Evolutionary conservation across 352 stramenopile species (phyloP).

Genomic region (Phytophthora quininea): DNA sequence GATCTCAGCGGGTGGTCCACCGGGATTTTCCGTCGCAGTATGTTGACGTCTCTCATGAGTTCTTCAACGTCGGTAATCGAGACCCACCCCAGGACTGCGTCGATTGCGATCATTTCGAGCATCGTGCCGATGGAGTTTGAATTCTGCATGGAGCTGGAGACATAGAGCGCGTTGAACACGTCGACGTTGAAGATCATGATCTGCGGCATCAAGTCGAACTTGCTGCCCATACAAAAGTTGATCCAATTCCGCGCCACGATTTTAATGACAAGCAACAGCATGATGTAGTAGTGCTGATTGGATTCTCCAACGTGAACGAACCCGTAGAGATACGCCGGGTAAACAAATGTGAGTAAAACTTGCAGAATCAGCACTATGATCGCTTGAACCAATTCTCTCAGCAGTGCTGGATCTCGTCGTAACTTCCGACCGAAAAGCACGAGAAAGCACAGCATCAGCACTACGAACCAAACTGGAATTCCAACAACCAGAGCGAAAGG

Average conservation of each 20-base stretch:
- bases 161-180: conserved; percentile 48
- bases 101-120: conserved; percentile 27
- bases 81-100: conserved; percentile 29
- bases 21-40: conserved; percentile 12
- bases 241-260: conserved; percentile 43
- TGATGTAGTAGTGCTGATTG: conserved; percentile 31
- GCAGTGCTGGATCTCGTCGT: conserved; percentile 6
- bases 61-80: conserved; percentile 24
- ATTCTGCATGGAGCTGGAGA: conserved; percentile 42
- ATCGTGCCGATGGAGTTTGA: conserved; percentile 28
- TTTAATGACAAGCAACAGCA: conserved; percentile 47
- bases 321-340: conserved; percentile 44
- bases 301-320: conserved; percentile 20
- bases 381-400: conserved; percentile 19
- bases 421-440: conserved; percentile 24
- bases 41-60: neutral
- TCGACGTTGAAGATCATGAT: conserved; percentile 54
- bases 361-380: conserved; percentile 33
- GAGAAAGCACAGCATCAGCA: conserved; percentile 27
- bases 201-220: conserved; percentile 36
- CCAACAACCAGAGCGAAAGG: conserved; percentile 41
- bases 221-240: conserved; percentile 1
- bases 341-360: conserved; percentile 41
- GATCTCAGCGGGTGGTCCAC: neutral
- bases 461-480: conserved; percentile 21